phyloP scores from a whole-genome alignment of 2,329 filamentous ascomycete species.

The Cytospora mali region DNA sequence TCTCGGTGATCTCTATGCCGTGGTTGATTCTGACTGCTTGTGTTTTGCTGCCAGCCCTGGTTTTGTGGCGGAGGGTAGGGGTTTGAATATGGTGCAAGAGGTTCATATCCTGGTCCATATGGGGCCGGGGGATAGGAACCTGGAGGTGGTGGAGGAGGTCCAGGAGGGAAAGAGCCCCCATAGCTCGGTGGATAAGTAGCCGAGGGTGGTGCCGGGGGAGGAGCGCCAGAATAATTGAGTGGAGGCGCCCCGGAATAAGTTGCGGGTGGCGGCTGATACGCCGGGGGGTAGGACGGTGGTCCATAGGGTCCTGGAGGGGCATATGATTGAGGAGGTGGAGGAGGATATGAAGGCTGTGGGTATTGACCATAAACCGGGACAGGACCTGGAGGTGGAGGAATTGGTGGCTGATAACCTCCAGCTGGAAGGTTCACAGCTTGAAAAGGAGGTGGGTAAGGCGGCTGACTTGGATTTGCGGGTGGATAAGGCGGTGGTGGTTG shows the following conservation, averaged over 20 bases:
- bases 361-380: constrained; percentile 24
- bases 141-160: constrained; percentile 20
- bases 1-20: constrained; percentile 24
- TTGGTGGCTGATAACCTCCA: constrained; percentile 23
- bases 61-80: constrained; percentile 20
- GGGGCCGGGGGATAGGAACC: constrained; percentile 13
- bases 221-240: constrained; percentile 14
- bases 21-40: constrained; percentile 2
- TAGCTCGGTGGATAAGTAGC: constrained; percentile 14
- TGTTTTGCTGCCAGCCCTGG: constrained; percentile 18
- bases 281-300: constrained; percentile 18
- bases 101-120: constrained; percentile 12
- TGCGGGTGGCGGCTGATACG: constrained; percentile 17
- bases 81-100: constrained; percentile 8
- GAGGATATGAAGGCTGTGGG: constrained; percentile 16
- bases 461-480: constrained; percentile 24
- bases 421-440: constrained; percentile 16
- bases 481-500: constrained; percentile 22
- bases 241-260: constrained; percentile 21
- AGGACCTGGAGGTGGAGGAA: constrained; percentile 18
- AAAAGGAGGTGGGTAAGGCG: constrained; percentile 30
- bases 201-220: constrained; percentile 20
- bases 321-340: constrained; percentile 27
- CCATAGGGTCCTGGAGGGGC: constrained; percentile 18
- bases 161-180: constrained; percentile 3